Evolutionary conservation across 129 eudicot species (phyloP).

Genomic region (Heracleum sosnowskyi): DNA sequence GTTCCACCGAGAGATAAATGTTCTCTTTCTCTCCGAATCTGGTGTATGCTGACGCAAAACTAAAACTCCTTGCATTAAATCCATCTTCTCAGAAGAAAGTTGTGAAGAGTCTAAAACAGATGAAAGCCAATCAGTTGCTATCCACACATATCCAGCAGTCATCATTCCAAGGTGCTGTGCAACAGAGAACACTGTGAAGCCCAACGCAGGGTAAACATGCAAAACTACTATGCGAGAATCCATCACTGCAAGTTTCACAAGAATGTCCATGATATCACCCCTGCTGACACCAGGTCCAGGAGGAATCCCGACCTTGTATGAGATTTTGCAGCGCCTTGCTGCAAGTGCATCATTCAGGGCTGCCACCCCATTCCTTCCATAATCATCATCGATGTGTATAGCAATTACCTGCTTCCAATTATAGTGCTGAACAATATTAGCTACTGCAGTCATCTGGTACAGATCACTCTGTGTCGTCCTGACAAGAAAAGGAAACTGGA

Average conservation of each 20-base stretch:
- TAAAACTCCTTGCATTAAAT: slow-evolving; percentile 73
- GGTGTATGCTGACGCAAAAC: slow-evolving; percentile 70
- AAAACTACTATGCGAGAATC: slow-evolving; percentile 83
- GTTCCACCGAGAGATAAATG: slow-evolving; percentile 45
- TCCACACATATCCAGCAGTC: slow-evolving; percentile 89
- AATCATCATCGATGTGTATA: slow-evolving; percentile 74
- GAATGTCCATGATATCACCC: slow-evolving; percentile 69
- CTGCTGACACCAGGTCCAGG: slow-evolving; percentile 45
- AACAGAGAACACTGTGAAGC: slow-evolving; percentile 54
- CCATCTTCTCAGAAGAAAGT: slow-evolving; percentile 37
- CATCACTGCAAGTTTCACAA: slow-evolving; percentile 63
- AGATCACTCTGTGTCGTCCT: slow-evolving; percentile 78
- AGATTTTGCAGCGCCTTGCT: slow-evolving; percentile 57
- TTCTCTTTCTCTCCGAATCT: slow-evolving; percentile 43
- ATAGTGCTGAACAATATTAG: slow-evolving; percentile 56
- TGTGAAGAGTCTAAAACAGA: slow-evolving; percentile 57
- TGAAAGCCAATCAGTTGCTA: slow-evolving; percentile 90
- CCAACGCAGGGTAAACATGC: slow-evolving; percentile 64
- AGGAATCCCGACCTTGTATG: slow-evolving; percentile 60
- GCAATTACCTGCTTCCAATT: slow-evolving; percentile 71
- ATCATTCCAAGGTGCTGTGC: slow-evolving; percentile 83
- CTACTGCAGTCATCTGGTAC: slow-evolving; percentile 77
- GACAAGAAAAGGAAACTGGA: slow-evolving; percentile 67
- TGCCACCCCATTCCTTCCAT: slow-evolving; percentile 78
- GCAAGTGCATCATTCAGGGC: slow-evolving; percentile 83